A percentile compares a stretch with the other conserved stretches of the same genome.
phyloP scores from a whole-genome alignment of 2,329 filamentous ascomycete genomes.

The Lasiodiplodia gonubiensis region DNA sequence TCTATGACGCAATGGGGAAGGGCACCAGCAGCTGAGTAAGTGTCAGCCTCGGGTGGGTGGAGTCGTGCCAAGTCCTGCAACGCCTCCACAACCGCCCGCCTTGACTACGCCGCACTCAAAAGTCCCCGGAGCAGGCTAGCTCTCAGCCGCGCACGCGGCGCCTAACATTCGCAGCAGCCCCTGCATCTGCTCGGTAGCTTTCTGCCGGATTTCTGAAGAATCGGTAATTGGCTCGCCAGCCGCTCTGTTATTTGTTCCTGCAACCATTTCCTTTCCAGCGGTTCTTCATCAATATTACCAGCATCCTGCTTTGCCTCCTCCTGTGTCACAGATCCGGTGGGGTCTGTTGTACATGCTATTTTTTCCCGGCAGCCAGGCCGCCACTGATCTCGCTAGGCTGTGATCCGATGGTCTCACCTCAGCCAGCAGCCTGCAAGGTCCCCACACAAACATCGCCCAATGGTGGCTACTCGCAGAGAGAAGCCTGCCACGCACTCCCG shows the following conservation, averaged over 20 bases:
- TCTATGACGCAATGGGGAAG: neutral
- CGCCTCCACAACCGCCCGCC: constrained; percentile 1
- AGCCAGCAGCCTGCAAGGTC: constrained; percentile 7
- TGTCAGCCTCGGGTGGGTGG: constrained; percentile 7
- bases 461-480: neutral
- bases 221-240: constrained; percentile 2
- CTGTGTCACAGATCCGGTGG: neutral
- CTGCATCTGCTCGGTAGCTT: neutral
- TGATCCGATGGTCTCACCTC: constrained; percentile 4
- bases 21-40: neutral
- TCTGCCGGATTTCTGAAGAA: no score
- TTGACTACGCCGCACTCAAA: constrained; percentile 11
- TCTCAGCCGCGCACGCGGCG: neutral
- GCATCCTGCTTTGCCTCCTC: constrained; percentile 5
- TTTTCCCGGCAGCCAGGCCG: neutral
- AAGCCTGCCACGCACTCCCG: neutral
- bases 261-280: neutral
- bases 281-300: neutral
- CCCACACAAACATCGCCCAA: neutral
- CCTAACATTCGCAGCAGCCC: neutral
- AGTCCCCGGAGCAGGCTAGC: neutral
- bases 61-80: constrained; percentile 1
- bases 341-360: neutral
- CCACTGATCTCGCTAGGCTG: constrained; percentile 4
- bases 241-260: neutral